These are phyloP conservation scores for Apiotrichum gracile DNA, from an alignment of 1,284 basidiomycete species.

Conservation along the genomic window DNA sequence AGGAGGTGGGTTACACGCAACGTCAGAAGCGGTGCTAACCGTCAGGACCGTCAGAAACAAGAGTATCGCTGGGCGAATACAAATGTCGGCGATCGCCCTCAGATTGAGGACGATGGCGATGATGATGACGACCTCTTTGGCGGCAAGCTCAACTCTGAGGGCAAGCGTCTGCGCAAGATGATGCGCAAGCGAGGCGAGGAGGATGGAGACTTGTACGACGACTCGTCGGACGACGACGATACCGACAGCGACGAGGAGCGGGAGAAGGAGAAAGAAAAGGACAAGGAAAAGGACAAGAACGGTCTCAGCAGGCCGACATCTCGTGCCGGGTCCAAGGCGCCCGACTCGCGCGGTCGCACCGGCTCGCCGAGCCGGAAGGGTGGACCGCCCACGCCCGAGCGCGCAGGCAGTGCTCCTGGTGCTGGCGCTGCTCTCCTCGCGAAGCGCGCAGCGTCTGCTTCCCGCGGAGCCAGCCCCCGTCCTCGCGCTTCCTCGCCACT, in stretches of 20 bases:
- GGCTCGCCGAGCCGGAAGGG: conserved; percentile 15
- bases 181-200: conserved; percentile 30
- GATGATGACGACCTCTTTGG: conserved; percentile 35
- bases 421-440: conserved; percentile 34
- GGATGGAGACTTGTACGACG: conserved; percentile 13
- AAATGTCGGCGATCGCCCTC: conserved; percentile 38
- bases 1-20: conserved; percentile 22
- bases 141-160: conserved; percentile 29
- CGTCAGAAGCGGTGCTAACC: not conserved
- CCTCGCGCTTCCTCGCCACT: conserved; percentile 17
- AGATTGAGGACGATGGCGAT: conserved; percentile 30
- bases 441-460: conserved; percentile 31
- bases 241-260: conserved; percentile 16
- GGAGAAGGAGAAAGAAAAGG: conserved; percentile 20
- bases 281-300: conserved; percentile 22
- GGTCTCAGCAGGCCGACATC: conserved; percentile 13
- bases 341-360: conserved; percentile 18
- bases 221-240: conserved; percentile 15
- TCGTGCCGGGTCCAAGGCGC: conserved; percentile 4
- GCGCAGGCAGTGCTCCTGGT: conserved; percentile 31
- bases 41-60: conserved; percentile 33
- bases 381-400: conserved; percentile 20
- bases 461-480: conserved; percentile 29
- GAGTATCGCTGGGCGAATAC: conserved; percentile 41
- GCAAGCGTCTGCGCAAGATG: conserved; percentile 30